phyloP scores from a whole-genome alignment of 2,329 filamentous ascomycete species.

The Fusarium chuoi region DNA sequence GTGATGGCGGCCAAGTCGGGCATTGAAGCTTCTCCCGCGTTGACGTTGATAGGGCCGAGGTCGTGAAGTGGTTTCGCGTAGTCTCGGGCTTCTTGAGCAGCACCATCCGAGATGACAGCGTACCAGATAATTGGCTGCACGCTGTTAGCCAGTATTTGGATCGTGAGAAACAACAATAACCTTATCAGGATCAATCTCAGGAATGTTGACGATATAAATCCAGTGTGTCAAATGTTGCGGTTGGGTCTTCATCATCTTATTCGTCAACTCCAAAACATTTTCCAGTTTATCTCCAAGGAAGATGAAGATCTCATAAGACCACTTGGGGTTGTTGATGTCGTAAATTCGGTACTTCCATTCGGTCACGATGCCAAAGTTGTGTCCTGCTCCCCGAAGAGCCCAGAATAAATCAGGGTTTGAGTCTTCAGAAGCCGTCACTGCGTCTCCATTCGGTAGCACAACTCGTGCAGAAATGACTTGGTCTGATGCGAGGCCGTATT shows the following conservation, averaged over 20 bases:
- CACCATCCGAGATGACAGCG: conserved; percentile 54
- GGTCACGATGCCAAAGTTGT: conserved; percentile 65
- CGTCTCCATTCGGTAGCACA: conserved; percentile 17
- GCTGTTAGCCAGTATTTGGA: background rate
- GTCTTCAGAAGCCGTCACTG: conserved; percentile 3
- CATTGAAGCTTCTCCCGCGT: conserved; percentile 51
- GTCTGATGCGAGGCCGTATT: conserved; percentile 20
- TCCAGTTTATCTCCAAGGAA: conserved; percentile 46
- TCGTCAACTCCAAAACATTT: conserved; percentile 16
- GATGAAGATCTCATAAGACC: conserved; percentile 53
- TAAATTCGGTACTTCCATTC: conserved; percentile 59
- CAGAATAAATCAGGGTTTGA: conserved; percentile 48
- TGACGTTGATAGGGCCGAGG: conserved; percentile 50
- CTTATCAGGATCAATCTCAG: conserved; percentile 22
- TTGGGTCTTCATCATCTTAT: conserved; percentile 30
- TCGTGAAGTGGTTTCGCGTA: conserved; percentile 55
- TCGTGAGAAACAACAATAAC: rapidly evolving
- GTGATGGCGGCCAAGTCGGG: conserved; percentile 55
- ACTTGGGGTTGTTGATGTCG: conserved; percentile 49
- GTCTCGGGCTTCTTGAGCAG: conserved; percentile 47
- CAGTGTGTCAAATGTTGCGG: conserved; percentile 24
- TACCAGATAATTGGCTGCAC: conserved; percentile 52
- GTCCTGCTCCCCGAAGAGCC: conserved; percentile 59
- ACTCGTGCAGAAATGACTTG: conserved; percentile 23
- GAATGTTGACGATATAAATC: conserved; percentile 32